A percentile compares a stretch with the other conserved stretches of the same genome.
These are phyloP conservation scores for Parmelia sp. DNA, from an alignment of 495 filamentous ascomycete species.

Conservation along the genomic window DNA sequence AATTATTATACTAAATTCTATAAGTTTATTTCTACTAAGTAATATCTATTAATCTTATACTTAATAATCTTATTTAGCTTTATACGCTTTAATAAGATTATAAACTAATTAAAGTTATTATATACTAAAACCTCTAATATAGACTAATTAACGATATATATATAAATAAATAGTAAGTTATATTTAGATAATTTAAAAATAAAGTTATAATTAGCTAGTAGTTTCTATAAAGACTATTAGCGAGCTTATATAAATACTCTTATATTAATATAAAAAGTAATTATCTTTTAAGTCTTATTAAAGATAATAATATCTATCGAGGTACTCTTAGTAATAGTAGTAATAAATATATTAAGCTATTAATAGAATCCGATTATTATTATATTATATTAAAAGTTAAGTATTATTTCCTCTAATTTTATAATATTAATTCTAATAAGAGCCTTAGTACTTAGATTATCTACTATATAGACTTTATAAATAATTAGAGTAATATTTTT, in stretches of 20 bases:
- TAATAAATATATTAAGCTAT: not conserved
- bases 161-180: no score
- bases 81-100: not conserved
- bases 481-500: not conserved
- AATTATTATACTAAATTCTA: not conserved
- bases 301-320: constrained; percentile 1
- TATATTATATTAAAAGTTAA: not conserved
- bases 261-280: constrained; percentile 9
- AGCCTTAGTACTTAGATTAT: no score
- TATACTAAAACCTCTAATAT: no score
- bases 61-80: not conserved
- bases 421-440: no score
- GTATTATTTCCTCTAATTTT: no score
- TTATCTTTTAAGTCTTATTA: no score
- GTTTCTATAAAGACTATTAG: not conserved
- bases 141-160: no score
- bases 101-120: no score
- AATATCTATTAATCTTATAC: not conserved
- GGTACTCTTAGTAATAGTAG: not conserved
- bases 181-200: no score
- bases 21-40: not conserved
- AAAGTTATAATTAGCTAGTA: no score
- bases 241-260: not conserved
- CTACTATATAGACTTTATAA: not conserved
- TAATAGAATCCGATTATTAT: not conserved